Evolutionary conservation across 2,329 filamentous ascomycete genomes (phyloP), one percentile per base, ranked within the genome.

Genomic region (Teratosphaeria viscida): DNA sequence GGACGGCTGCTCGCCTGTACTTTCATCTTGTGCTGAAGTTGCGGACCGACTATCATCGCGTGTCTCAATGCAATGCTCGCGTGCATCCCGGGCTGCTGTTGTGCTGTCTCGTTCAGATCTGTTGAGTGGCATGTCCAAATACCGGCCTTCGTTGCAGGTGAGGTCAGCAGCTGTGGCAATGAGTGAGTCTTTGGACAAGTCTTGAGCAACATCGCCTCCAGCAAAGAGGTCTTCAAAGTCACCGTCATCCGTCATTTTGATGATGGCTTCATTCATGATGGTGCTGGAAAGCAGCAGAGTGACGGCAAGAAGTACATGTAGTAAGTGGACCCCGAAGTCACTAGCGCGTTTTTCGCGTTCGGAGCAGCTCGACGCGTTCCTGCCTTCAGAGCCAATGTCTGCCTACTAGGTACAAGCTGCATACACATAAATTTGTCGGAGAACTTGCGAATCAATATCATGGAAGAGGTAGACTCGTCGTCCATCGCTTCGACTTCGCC

Each of bases 391-490:
- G 34, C 14, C 23, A 54, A 32, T 54, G 12, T 23, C 43, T 49
- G 32, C 27, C 52, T 35, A 12, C 23, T 39, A 23, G 54, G 32
- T 32, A 12, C 23, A 56, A 23, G 54, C 54, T 32, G 27, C 32
- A 56, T 43, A n/a, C 11, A 43, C 11, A 23, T 23, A 23, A 23
- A 23, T 43, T 14, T 5, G 5, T n/a, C 4, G 37, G 16, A 43
- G 37, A 49, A 49, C n/a, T n/a, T 5, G 14, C 7, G 14, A 47
- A 10, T 6, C 8, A n/a, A 11, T 23, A 49, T n/a, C 5, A 71
- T 72, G 69, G 69, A 69, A 47, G 69, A 70, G 57, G 65, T 70
- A 52, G 59, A 68, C 43, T 69, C 68, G 7, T 69, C 68, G 11
- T 66, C 70, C 10, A 14, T 34, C 16, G 16, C 26, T 5, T 19